Evolutionary conservation across 768 basidiomycete genomes (phyloP).

Genomic region (Dacryopinax primogenitus): DNA sequence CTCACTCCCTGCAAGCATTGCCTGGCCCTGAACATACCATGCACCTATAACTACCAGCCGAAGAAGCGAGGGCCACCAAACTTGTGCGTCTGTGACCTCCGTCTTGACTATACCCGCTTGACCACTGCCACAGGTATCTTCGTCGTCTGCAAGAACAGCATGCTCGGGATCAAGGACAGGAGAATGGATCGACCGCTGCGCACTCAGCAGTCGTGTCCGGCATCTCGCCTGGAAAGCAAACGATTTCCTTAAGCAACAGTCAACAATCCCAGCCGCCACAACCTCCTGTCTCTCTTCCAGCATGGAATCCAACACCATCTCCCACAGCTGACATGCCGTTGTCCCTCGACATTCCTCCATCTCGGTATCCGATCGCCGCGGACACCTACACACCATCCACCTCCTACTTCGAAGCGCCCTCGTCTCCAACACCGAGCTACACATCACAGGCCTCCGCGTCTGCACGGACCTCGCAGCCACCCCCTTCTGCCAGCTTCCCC

Average conservation of each 20-base stretch:
- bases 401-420: constrained; percentile 1
- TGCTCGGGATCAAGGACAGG: constrained; percentile 13
- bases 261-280: constrained; percentile 2
- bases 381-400: constrained; percentile 7
- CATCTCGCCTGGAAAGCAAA: not conserved
- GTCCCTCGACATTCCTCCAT: not conserved
- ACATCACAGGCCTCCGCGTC: not conserved
- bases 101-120: constrained; percentile 14
- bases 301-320: constrained; percentile 16
- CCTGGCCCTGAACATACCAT: constrained; percentile 63
- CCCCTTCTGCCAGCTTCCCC: constrained; percentile 27
- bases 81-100: constrained; percentile 38
- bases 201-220: not conserved
- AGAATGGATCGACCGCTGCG: not conserved
- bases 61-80: constrained; percentile 91
- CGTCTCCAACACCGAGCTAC: not conserved
- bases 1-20: constrained; percentile 81
- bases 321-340: constrained; percentile 7
- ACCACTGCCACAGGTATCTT: constrained; percentile 42
- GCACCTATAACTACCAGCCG: constrained; percentile 86
- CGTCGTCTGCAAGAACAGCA: constrained; percentile 59
- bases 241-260: not conserved
- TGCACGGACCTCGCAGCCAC: not conserved
- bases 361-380: constrained; percentile 8
- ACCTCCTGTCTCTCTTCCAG: constrained; percentile 11